A percentile compares a stretch with the other conserved stretches of the same genome.
Conservation (phyloP, 805 yeast genomes). For the Metschnikowia kofuensis region DNA sequence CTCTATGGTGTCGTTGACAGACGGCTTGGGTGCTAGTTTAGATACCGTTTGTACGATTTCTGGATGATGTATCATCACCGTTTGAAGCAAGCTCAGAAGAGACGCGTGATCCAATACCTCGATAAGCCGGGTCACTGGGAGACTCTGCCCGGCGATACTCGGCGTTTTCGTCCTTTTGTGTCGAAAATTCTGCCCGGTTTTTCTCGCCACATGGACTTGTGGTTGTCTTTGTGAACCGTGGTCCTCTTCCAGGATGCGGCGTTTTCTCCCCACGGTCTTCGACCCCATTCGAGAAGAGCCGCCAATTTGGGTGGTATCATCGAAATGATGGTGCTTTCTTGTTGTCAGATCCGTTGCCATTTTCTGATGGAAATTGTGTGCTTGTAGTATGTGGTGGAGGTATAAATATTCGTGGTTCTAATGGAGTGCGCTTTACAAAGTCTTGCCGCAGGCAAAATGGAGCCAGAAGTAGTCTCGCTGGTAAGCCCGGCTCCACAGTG, state of each 20-base stretch:
- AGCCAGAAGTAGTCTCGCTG: not conserved
- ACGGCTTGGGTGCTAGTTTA: constrained; percentile 55
- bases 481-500: constrained; percentile 1
- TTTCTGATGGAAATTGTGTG: not conserved
- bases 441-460: not conserved
- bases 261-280: constrained; percentile 4
- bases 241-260: constrained; percentile 7
- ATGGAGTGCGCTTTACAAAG: not conserved
- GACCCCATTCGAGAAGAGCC: constrained; percentile 5
- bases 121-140: constrained; percentile 62
- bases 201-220: constrained; percentile 4
- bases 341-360: constrained; percentile 8
- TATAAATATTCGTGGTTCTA: not conserved
- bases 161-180: constrained; percentile 38
- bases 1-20: constrained; percentile 49
- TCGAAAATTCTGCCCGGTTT: constrained; percentile 1
- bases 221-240: constrained; percentile 2
- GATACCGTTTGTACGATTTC: constrained; percentile 53
- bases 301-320: not conserved
- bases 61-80: constrained; percentile 59
- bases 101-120: constrained; percentile 63
- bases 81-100: constrained; percentile 50
- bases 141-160: constrained; percentile 51
- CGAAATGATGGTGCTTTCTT: constrained; percentile 5
- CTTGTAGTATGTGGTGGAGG: not conserved